These are phyloP conservation scores for Phoma sp. DNA, from an alignment of 2,329 filamentous ascomycete species.

Conservation along the genomic window DNA sequence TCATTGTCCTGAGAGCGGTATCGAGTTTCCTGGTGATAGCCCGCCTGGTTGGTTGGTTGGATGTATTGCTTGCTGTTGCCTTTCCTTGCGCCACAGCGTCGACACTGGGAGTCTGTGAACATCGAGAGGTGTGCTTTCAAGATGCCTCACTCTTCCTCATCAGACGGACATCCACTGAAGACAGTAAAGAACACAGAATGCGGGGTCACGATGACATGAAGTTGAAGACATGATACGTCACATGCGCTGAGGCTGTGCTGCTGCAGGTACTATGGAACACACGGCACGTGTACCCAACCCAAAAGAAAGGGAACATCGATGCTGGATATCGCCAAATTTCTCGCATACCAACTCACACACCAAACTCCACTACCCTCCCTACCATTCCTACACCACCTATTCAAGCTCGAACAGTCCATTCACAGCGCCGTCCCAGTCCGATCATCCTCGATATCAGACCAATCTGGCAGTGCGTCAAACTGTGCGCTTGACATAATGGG, in stretches of 20 bases:
- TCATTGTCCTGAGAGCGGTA: too few relatives aligned
- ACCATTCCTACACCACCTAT: background rate
- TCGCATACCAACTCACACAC: background rate
- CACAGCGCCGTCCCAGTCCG: background rate
- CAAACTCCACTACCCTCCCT: background rate
- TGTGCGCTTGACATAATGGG: constrained; percentile 4
- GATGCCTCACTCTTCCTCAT: too few relatives aligned
- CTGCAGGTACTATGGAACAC: background rate
- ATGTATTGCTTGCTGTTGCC: too few relatives aligned
- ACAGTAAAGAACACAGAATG: background rate
- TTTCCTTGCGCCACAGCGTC: too few relatives aligned
- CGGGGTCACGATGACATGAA: background rate
- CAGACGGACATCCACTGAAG: background rate
- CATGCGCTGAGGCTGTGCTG: background rate
- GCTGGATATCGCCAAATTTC: background rate
- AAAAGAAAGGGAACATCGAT: background rate
- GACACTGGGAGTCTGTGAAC: too few relatives aligned
- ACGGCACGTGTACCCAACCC: background rate
- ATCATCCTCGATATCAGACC: constrained; percentile 5
- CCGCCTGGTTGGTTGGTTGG: too few relatives aligned
- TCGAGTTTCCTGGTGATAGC: too few relatives aligned
- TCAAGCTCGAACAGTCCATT: background rate
- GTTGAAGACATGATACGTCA: background rate
- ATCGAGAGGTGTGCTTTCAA: background rate
- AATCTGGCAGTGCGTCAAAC: constrained; percentile 2